Evolutionary conservation across 129 eudicot genomes (phyloP), one percentile per base, ranked within the genome.

Genomic region (Centaurea solstitialis): DNA sequence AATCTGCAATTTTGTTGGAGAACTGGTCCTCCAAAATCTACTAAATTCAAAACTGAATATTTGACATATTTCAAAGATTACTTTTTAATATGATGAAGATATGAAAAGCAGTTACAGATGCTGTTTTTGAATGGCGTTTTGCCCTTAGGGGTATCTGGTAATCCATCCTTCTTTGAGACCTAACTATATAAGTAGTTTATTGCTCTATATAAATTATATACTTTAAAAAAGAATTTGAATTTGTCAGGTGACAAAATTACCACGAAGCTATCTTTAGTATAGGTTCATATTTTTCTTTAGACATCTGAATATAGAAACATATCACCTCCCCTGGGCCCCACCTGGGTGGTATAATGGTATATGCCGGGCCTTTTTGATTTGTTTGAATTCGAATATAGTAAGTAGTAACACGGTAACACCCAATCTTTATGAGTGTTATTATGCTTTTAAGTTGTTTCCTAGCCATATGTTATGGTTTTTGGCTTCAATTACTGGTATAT

Each of bases 1-100:
- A 72, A 72, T 78, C 64, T 65, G n/a, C 57, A 72, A 78, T 38
- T 43, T 68, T 69, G 59, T 73, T 65, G 84, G 84, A 80, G 47
- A 65, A 73, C 17, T 61, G 84, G 75, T 81, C 80, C 80, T 67
- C 20, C 39, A 53, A 73, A 38, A 40, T 80, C 47, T 80, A 72
- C 33, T 24, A 62, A 17, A 73, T 9, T 15, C 7, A 10, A 9
- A 10, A 9, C 35, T 15, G 22, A 11, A 50, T 66, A 67, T 67
- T 78, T 53, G 65, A 7, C 40, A 33, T 53, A 35, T 35, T 50
- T 53, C 35, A 79, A 79, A 53, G 38, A 18, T 45, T 17, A n/a
- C 37, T 47, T 47, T 68, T 69, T 7, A 71, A 71, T 37, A 18
- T 39, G 75, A 39, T 37, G 1, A 71, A 35, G 47, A 23, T 43